Percentiles rank a stretch among this genome's conserved stretches.
These are phyloP conservation scores for Pelargonium citronellum DNA, from an alignment of 441 rosid species.

Conservation along the genomic window DNA sequence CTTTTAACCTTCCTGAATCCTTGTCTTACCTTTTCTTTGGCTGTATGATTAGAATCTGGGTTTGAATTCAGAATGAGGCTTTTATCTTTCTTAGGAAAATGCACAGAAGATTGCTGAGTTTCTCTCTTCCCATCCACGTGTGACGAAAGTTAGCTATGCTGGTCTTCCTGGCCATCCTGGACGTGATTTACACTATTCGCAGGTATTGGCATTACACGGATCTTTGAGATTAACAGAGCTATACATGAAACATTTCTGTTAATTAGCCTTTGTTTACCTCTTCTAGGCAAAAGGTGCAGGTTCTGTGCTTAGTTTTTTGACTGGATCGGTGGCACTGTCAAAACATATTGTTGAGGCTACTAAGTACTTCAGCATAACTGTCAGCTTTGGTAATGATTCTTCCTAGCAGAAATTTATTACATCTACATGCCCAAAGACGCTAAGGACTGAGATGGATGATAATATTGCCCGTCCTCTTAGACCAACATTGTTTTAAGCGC, in stretches of 20 bases:
- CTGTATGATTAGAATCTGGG: neutral
- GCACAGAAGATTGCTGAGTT: slow-evolving; percentile 83
- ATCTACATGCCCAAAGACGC: neutral
- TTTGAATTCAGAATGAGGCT: neutral
- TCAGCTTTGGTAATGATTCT: slow-evolving; percentile 70
- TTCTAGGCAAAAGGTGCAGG: slow-evolving; percentile 89
- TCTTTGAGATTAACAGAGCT: neutral
- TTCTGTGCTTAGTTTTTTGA: slow-evolving; percentile 78
- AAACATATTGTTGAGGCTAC: slow-evolving; percentile 80
- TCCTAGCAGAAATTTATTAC: neutral
- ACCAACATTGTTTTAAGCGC: neutral
- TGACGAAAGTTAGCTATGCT: slow-evolving; percentile 75
- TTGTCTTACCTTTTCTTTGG: neutral
- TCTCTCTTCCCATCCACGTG: slow-evolving; percentile 67
- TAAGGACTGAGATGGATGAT: neutral
- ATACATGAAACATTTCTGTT: neutral
- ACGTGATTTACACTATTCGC: slow-evolving; percentile 75
- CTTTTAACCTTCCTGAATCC: neutral
- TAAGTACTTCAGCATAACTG: slow-evolving; percentile 82
- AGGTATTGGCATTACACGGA: slow-evolving; percentile 37
- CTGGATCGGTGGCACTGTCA: slow-evolving; percentile 74
- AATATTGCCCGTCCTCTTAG: neutral
- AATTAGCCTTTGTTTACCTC: neutral
- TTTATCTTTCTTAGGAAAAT: slow-evolving; percentile 48
- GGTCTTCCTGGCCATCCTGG: slow-evolving; percentile 87